Conservation (phyloP, 768 basidiomycete species). For the Pulveroboletus frians region DNA sequence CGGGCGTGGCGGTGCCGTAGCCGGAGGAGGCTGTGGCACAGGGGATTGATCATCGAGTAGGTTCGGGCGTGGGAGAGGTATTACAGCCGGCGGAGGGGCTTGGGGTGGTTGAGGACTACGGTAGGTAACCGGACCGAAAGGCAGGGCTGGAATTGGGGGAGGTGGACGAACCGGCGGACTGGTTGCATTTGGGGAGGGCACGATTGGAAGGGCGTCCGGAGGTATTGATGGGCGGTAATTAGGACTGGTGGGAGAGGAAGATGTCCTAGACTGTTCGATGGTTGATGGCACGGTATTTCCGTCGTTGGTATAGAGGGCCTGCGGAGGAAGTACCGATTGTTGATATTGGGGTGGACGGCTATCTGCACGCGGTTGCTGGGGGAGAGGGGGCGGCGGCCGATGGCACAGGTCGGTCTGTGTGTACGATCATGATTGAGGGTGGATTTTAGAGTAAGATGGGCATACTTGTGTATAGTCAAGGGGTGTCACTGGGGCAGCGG, state of each 20-base stretch:
- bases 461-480: constrained; percentile 20
- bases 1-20: constrained; percentile 66
- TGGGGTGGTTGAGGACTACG: constrained; percentile 17
- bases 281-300: constrained; percentile 17
- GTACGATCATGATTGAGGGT: not conserved
- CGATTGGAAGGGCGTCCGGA: constrained; percentile 24
- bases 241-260: constrained; percentile 19
- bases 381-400: constrained; percentile 37
- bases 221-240: constrained; percentile 28
- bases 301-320: constrained; percentile 14
- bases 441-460: not conserved
- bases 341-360: constrained; percentile 27
- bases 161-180: constrained; percentile 21
- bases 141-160: constrained; percentile 15
- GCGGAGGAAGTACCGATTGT: constrained; percentile 14
- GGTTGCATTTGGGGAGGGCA: constrained; percentile 26
- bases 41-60: constrained; percentile 59
- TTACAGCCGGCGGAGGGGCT: constrained; percentile 14
- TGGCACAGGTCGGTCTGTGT: constrained; percentile 23
- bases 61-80: constrained; percentile 38
- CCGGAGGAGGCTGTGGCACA: constrained; percentile 25
- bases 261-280: constrained; percentile 17
- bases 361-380: constrained; percentile 19
- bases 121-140: constrained; percentile 24
- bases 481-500: constrained; percentile 3